A percentile compares a stretch with the other conserved stretches of the same genome.
Conservation (phyloP, 305 asterid genomes). For the Petunia hybrid region DNA sequence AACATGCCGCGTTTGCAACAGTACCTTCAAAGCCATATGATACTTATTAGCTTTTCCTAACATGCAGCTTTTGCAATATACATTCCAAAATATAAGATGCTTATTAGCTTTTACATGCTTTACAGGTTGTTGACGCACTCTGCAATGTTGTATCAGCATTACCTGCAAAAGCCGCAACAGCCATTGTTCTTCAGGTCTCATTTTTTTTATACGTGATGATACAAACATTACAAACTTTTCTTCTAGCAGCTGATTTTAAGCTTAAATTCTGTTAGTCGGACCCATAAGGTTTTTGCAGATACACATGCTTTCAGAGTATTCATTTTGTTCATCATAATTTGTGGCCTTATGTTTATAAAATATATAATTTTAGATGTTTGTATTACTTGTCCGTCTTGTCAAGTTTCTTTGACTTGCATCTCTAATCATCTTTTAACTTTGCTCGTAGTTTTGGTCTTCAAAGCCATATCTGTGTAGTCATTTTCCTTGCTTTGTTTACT, state of each 20-base stretch:
- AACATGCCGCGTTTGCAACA: slow-evolving; percentile 12
- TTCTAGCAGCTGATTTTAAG: slow-evolving; percentile 13
- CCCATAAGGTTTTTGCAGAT: slow-evolving; percentile 22
- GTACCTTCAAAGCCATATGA: too few relatives aligned
- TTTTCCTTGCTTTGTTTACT: slow-evolving; percentile 48
- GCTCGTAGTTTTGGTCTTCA: slow-evolving; percentile 11
- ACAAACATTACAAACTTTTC: neutral
- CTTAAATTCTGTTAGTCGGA: slow-evolving; percentile 33
- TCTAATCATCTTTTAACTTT: neutral
- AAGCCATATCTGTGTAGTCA: slow-evolving; percentile 48
- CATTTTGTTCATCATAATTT: slow-evolving; percentile 15
- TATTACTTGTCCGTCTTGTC: slow-evolving; percentile 13
- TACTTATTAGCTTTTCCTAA: slow-evolving; percentile 5
- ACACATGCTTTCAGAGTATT: slow-evolving; percentile 5
- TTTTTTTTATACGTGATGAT: slow-evolving; percentile 43
- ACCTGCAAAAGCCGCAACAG: slow-evolving; percentile 96
- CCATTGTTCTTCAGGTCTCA: slow-evolving; percentile 96
- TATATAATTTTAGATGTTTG: slow-evolving; percentile 9
- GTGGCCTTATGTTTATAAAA: slow-evolving; percentile 20
- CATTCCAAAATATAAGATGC: neutral
- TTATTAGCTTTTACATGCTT: slow-evolving; percentile 6
- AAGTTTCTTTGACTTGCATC: neutral
- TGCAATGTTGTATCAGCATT: slow-evolving; percentile 96
- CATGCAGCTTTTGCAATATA: slow-evolving; percentile 3
- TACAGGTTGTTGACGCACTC: slow-evolving; percentile 95